Percentiles rank a stretch among this genome's conserved stretches.
Conservation (phyloP, 1,284 basidiomycete genomes). For the Moesziomyces antarcticus region DNA sequence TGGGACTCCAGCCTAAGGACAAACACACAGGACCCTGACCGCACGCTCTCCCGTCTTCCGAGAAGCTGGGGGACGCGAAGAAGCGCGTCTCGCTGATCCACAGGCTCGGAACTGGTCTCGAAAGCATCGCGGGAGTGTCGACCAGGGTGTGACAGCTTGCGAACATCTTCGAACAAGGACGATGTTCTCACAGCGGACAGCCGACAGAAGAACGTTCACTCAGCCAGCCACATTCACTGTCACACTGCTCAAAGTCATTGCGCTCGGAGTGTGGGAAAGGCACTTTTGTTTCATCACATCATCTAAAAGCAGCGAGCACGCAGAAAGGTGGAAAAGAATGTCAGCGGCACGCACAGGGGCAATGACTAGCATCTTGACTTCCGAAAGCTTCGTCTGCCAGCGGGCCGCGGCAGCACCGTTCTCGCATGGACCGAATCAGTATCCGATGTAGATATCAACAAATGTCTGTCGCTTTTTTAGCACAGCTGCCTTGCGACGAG, state of each 20-base stretch:
- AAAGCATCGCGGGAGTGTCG: too few relatives aligned
- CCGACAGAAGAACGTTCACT: too few relatives aligned
- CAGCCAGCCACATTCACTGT: too few relatives aligned
- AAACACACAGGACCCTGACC: not conserved
- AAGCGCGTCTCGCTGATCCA: too few relatives aligned
- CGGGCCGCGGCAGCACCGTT: not conserved
- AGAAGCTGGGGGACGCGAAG: not conserved
- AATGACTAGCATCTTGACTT: too few relatives aligned
- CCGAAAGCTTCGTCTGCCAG: too few relatives aligned
- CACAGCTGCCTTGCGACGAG: constrained; percentile 6
- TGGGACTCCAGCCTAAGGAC: constrained; percentile 9
- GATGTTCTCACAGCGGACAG: too few relatives aligned
- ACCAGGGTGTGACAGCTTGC: too few relatives aligned
- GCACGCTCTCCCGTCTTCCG: not conserved
- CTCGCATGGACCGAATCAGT: constrained; percentile 24
- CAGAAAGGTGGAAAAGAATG: not conserved
- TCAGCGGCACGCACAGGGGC: not conserved
- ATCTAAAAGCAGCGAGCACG: not conserved
- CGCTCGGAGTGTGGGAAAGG: too few relatives aligned
- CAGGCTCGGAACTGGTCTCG: too few relatives aligned
- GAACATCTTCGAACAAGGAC: too few relatives aligned
- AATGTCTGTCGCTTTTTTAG: constrained; percentile 48
- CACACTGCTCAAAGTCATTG: too few relatives aligned
- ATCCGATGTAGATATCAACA: constrained; percentile 58
- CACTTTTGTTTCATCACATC: not conserved